Conservation (phyloP, 352 stramenopile species). For the Globisporangium carolinianum region DNA sequence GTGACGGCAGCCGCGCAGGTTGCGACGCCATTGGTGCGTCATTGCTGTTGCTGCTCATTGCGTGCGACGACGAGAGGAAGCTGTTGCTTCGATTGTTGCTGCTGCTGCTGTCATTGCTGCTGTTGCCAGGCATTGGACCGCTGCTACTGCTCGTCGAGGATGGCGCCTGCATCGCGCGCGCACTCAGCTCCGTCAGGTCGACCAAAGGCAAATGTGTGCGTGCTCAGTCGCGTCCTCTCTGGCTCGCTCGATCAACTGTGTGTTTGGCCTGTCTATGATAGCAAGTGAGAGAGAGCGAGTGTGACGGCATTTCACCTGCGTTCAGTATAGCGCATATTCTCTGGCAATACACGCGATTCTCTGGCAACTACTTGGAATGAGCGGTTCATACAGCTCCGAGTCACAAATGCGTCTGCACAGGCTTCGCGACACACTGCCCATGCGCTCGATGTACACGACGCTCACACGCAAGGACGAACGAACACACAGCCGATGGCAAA, state of each 20-base stretch:
- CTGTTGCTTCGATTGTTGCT: slow-evolving; percentile 10
- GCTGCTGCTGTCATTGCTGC: background rate
- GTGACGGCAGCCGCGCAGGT: slow-evolving; percentile 26
- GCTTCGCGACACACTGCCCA: no score
- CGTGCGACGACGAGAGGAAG: slow-evolving; percentile 11
- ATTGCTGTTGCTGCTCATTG: slow-evolving; percentile 4
- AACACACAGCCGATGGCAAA: background rate
- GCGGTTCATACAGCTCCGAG: background rate
- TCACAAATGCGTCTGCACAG: background rate
- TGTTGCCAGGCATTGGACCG: background rate
- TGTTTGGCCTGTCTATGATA: background rate
- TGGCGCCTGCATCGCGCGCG: slow-evolving; percentile 1
- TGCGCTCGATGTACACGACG: background rate
- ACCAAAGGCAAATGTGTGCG: background rate
- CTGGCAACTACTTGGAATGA: no score
- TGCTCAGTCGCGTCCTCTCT: background rate
- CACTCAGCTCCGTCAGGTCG: background rate
- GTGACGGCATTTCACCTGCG: background rate
- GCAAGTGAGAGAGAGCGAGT: background rate
- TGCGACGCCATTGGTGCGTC: slow-evolving; percentile 8
- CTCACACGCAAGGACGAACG: background rate
- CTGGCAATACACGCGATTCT: background rate
- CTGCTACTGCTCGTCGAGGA: background rate
- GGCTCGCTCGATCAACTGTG: background rate
- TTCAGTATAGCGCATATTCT: background rate